Evolutionary conservation across 441 rosid genomes (phyloP), one percentile per base, ranked within the genome.

Genomic region (Melastoma candidum): DNA sequence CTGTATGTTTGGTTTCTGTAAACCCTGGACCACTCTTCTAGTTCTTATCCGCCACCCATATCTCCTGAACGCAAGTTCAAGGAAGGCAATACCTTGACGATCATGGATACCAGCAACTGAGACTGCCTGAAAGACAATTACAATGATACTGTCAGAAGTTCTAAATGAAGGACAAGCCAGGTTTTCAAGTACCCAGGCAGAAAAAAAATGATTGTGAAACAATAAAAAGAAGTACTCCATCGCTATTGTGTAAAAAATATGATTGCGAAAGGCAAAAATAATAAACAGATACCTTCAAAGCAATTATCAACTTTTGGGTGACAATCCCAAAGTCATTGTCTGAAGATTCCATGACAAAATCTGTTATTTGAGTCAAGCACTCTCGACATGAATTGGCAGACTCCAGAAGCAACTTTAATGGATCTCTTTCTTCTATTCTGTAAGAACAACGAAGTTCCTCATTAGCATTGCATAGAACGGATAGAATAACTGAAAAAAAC

Each of bases 341-440:
- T 48, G 51, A 41, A 65, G 64, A 69, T 51, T 73, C 67, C 41
- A 54, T 63, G 39, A 71, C 74, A 68, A 71, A 74, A 51, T 74
- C 68, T 63, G 76, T 27, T 39, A 72, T 68, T 53, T 78, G 72
- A 58, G 60, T 68, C 74, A 80, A 74, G 62, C 65, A 54, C 32
- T 49, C 59, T 68, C 67, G 74, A 62, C 72, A 77, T 58, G 70
- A 67, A 68, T 51, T 56, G 63, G 81, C 81, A 63, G 69, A 60
- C 58, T 74, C 75, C 52, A 82, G 80, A 59, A 82, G 63, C 36
- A 69, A 49, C 60, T 58, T 73, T 61, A 85, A 63, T 17, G 56
- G 12, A 44, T 63, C 71, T 54, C 54, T 67, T 70, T 80, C 95
- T 63, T 75, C 78, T 64, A 85, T 54, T 77, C 95, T 82, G 81